phyloP scores from a whole-genome alignment of 805 yeast species.

The Kuraishia piskuri region DNA sequence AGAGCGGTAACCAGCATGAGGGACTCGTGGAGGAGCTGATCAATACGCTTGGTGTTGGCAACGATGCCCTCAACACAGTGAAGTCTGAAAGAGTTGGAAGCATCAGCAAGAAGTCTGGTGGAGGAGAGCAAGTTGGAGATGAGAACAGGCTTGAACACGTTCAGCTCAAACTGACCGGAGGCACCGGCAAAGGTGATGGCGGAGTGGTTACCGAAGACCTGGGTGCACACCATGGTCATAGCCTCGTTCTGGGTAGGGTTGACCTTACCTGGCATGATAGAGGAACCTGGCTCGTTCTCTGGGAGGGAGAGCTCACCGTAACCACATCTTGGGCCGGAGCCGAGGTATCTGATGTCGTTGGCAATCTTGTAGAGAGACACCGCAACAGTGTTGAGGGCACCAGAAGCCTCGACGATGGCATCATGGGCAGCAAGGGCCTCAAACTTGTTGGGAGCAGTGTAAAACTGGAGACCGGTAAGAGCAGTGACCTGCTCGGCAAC shows the following conservation, averaged over 20 bases:
- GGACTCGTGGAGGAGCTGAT: constrained; percentile 84
- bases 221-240: constrained; percentile 94
- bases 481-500: constrained; percentile 81
- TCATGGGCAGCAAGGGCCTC: constrained; percentile 99
- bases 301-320: constrained; percentile 94
- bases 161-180: constrained; percentile 96
- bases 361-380: constrained; percentile 93
- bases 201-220: constrained; percentile 94
- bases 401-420: constrained; percentile 95
- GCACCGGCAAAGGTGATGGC: constrained; percentile 97
- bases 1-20: constrained; percentile 97
- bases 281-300: constrained; percentile 98
- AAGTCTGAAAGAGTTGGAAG: constrained; percentile 78
- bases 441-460: constrained; percentile 96
- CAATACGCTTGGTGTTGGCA: constrained; percentile 84
- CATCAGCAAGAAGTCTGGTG: constrained; percentile 84
- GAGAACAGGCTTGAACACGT: constrained; percentile 96
- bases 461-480: constrained; percentile 81
- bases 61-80: constrained; percentile 92
- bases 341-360: constrained; percentile 95
- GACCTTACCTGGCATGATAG: constrained; percentile 99
- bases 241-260: constrained; percentile 99
- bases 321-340: constrained; percentile 99
- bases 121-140: constrained; percentile 85
- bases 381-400: constrained; percentile 94